Evolutionary conservation across 2,329 filamentous ascomycete genomes (phyloP), one percentile per base, ranked within the genome.

Genomic region (Hortaea sp.): DNA sequence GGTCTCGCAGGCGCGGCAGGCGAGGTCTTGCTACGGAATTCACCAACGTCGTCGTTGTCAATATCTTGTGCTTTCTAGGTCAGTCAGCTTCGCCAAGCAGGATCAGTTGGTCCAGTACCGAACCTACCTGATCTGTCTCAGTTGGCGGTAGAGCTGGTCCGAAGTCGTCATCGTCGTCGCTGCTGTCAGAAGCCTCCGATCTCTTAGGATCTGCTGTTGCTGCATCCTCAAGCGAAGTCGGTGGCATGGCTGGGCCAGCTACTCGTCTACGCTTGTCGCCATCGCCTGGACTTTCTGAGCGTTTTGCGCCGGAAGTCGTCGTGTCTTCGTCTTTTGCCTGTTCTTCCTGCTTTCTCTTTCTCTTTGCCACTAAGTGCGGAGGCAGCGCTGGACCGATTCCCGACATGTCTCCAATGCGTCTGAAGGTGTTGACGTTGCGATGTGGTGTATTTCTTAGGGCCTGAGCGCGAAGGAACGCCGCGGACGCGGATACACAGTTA

Each of bases 311-410:
- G 62, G 56, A 61, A 64, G 65, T 49, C 61, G 60, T 56, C 57
- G 62, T 40, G 55, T 65, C 35, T 60, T 62, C 53, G 49, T 59
- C 51, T 46, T 63, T 46, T 7, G 65, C 57, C 49, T 66, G 53
- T 49, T 66, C 68, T 30, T 72, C 66, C 48, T 67, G 64, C 53
- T 73, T 55, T 63, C 67, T 67, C 72, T 78, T 66, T 51, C 67
- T 60, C 63, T 77, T 72, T 7, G 73, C 56, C 31, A 77, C 61
- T 38, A 84, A 73, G 51, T 85, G 79, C 4, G 83, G 74, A 9
- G 85, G 84, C 27, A 88, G 65, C 49, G 81, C 72, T 10, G 85
- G 84, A 5, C 84, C 84, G 59, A 86, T 81, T 31, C 78, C 79
- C 43, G 81, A 70, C 82, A 86, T 86, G 13, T 12, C 40, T 20